Conservation (phyloP, 805 yeast species). For the Candida tallmaniae region DNA sequence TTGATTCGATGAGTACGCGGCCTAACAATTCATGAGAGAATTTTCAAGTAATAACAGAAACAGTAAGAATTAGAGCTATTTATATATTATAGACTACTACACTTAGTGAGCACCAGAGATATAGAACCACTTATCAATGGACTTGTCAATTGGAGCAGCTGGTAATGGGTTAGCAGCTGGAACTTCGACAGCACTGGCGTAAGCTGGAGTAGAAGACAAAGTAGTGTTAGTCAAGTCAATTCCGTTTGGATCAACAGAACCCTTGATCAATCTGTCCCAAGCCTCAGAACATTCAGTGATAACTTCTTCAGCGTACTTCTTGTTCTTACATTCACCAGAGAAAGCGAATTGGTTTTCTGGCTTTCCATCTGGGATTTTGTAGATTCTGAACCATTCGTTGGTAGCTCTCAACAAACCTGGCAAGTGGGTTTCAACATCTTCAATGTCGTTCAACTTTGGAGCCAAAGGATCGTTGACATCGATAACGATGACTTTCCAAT, state of each 20-base stretch:
- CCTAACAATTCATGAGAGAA: too few species aligned
- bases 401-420: conserved; percentile 72
- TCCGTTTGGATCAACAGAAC: conserved; percentile 43
- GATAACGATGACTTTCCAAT: conserved; percentile 84
- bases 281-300: conserved; percentile 62
- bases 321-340: conserved; percentile 60
- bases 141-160: conserved; percentile 94
- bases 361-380: conserved; percentile 81
- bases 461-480: conserved; percentile 66
- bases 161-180: conserved; percentile 71
- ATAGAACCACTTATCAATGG: conserved; percentile 98
- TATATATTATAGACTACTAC: too few species aligned
- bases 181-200: conserved; percentile 43
- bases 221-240: conserved; percentile 77
- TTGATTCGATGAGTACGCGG: too few species aligned
- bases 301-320: conserved; percentile 53
- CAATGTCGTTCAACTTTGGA: conserved; percentile 51
- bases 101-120: conserved; percentile 70
- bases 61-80: not conserved
- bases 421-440: conserved; percentile 61
- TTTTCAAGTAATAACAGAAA: not conserved
- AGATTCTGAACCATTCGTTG: conserved; percentile 75
- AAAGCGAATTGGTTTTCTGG: conserved; percentile 72
- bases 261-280: conserved; percentile 59
- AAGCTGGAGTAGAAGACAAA: conserved; percentile 51